A percentile compares a stretch with the other conserved stretches of the same genome.
These are phyloP conservation scores for Paracoccidioides lutzii DNA, from an alignment of 2,329 filamentous ascomycete species.

Conservation along the genomic window DNA sequence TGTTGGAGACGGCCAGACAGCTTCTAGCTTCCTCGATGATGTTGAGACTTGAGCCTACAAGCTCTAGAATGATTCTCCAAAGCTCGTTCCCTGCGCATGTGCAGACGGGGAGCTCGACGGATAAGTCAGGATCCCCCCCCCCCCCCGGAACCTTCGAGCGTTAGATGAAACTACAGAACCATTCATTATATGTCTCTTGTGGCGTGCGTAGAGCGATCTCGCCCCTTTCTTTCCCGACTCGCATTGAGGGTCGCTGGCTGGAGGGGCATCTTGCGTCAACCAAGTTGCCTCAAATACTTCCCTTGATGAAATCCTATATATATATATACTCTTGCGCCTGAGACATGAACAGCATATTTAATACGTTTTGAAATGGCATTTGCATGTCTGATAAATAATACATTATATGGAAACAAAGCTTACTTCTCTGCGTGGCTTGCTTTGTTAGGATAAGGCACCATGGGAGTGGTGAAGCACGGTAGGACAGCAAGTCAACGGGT, in stretches of 20 bases:
- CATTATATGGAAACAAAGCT: no score
- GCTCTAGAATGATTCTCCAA: background rate
- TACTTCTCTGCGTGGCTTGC: no score
- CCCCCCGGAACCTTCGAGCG: conserved; percentile 5
- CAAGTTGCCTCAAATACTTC: background rate
- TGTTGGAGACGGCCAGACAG: no score
- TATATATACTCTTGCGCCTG: no score
- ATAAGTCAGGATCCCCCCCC: background rate
- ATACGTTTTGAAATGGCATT: no score
- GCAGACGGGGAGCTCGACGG: background rate
- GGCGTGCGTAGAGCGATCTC: conserved; percentile 3
- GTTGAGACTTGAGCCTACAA: no score
- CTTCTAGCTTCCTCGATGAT: no score
- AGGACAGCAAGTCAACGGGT: no score
- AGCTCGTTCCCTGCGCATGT: background rate
- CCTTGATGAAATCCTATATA: background rate
- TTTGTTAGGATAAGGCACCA: no score
- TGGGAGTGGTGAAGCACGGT: no score
- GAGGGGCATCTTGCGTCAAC: conserved; percentile 6
- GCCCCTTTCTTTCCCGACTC: conserved; percentile 6
- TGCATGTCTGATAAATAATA: no score
- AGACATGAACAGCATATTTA: no score
- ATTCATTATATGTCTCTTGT: conserved; percentile 7
- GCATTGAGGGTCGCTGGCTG: conserved; percentile 7
- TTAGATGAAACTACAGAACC: conserved; percentile 5